phyloP scores from a whole-genome alignment of 768 basidiomycete species.

The Suillus bovinus region DNA sequence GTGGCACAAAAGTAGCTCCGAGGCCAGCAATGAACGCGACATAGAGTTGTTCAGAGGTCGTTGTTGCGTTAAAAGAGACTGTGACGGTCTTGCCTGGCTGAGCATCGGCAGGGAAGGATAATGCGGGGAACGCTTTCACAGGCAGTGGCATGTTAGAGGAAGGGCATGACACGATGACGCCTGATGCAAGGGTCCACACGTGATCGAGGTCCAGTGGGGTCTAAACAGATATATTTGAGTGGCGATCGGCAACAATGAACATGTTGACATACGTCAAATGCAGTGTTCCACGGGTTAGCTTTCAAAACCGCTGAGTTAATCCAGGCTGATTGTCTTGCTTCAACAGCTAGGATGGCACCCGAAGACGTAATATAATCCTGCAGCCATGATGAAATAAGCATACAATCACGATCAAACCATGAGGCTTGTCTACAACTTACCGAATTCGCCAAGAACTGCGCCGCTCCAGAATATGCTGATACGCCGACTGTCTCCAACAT shows the following conservation, averaged over 20 bases:
- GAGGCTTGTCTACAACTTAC: conserved; percentile 6
- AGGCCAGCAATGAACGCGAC: conserved; percentile 40
- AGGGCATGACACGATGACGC: conserved; percentile 52
- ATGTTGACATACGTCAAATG: conserved; percentile 39
- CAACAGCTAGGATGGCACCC: conserved; percentile 58
- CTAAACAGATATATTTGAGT: conserved; percentile 18
- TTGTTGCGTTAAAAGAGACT: conserved; percentile 25
- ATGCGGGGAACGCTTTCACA: conserved; percentile 48
- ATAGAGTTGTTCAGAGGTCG: conserved; percentile 23
- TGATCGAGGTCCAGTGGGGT: conserved; percentile 41
- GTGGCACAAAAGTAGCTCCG: conserved; percentile 30
- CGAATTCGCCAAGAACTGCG: conserved; percentile 37
- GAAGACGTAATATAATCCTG: conserved; percentile 51
- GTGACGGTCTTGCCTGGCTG: conserved; percentile 31
- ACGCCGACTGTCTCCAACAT: conserved; percentile 55
- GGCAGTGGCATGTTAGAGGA: conserved; percentile 47
- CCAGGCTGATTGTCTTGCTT: conserved; percentile 56
- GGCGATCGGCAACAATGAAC: neutral
- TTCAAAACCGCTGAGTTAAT: conserved; percentile 42
- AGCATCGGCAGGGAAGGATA: conserved; percentile 35
- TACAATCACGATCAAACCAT: neutral
- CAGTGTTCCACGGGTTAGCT: conserved; percentile 44
- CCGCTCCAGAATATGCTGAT: conserved; percentile 60
- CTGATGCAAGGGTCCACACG: conserved; percentile 46
- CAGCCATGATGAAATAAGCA: neutral